Percentiles rank a stretch among this genome's conserved stretches.
Evolutionary conservation across 2,329 filamentous ascomycete species (phyloP).

Genomic region (Camillea tinctor): DNA sequence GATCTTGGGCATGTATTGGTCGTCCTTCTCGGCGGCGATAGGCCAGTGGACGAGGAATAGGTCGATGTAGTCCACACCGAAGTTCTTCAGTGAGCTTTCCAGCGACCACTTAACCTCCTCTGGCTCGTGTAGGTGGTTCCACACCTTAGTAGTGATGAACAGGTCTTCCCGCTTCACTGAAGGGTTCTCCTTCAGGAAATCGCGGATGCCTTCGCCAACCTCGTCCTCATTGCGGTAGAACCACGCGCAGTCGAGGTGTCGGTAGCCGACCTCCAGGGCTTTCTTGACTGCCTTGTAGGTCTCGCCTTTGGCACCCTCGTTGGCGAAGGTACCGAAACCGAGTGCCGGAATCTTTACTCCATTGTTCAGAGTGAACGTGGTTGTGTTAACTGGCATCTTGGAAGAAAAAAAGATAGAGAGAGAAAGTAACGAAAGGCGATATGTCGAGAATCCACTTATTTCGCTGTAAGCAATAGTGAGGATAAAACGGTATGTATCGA

Average conservation of each 20-base stretch:
- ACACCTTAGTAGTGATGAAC: conserved; percentile 66
- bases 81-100: conserved; percentile 49
- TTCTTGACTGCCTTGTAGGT: conserved; percentile 63
- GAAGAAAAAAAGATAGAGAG: no score
- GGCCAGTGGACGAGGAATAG: conserved; percentile 58
- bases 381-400: conserved; percentile 24
- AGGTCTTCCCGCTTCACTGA: conserved; percentile 52
- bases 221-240: conserved; percentile 69
- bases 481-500: background rate
- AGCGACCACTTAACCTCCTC: conserved; percentile 58
- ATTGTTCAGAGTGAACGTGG: conserved; percentile 46
- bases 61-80: conserved; percentile 57
- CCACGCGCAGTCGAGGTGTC: conserved; percentile 66
- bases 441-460: background rate
- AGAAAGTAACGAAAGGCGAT: background rate
- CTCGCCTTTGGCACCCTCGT: conserved; percentile 60
- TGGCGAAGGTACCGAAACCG: conserved; percentile 66
- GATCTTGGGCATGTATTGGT: conserved; percentile 42
- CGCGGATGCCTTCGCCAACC: conserved; percentile 56
- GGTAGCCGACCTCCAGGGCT: conserved; percentile 62
- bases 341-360: conserved; percentile 60
- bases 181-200: conserved; percentile 37
- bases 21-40: conserved; percentile 44
- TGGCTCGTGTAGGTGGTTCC: conserved; percentile 64
- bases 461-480: background rate